Evolutionary conservation across 495 filamentous ascomycete genomes (phyloP).

Genomic region (Penicillium ochrochloron): DNA sequence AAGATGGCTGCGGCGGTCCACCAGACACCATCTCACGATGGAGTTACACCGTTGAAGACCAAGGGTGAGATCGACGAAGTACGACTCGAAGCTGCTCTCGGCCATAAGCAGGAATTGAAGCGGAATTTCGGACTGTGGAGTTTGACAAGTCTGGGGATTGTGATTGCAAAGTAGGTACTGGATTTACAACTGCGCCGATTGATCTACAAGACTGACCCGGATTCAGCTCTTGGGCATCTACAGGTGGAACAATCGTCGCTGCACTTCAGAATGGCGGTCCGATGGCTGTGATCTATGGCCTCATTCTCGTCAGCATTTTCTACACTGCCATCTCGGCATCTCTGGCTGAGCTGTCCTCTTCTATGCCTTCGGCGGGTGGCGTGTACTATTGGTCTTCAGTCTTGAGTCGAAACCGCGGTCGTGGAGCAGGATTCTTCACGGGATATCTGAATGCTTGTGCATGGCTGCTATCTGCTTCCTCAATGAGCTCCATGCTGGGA

Average conservation of each 20-base stretch:
- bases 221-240: constrained; percentile 47
- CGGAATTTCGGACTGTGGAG: constrained; percentile 50
- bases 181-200: neutral
- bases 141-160: constrained; percentile 50
- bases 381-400: constrained; percentile 84
- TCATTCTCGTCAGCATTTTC: constrained; percentile 47
- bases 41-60: constrained; percentile 18
- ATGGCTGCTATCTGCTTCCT: constrained; percentile 70
- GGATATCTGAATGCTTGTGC: constrained; percentile 77
- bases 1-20: constrained; percentile 21
- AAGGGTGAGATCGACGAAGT: constrained; percentile 40
- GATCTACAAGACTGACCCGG: neutral
- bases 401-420: constrained; percentile 65
- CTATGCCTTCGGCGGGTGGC: constrained; percentile 78
- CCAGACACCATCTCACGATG: constrained; percentile 12
- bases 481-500: constrained; percentile 65
- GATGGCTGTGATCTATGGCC: constrained; percentile 50
- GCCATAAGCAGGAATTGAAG: constrained; percentile 49
- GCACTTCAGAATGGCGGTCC: constrained; percentile 51
- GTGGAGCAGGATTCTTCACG: constrained; percentile 68
- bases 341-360: constrained; percentile 70
- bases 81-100: constrained; percentile 48
- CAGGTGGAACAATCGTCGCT: constrained; percentile 49
- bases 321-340: constrained; percentile 51
- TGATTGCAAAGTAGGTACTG: constrained; percentile 50